Conservation (phyloP, 2,329 filamentous ascomycete species). For the Aspergillus clavatus region DNA sequence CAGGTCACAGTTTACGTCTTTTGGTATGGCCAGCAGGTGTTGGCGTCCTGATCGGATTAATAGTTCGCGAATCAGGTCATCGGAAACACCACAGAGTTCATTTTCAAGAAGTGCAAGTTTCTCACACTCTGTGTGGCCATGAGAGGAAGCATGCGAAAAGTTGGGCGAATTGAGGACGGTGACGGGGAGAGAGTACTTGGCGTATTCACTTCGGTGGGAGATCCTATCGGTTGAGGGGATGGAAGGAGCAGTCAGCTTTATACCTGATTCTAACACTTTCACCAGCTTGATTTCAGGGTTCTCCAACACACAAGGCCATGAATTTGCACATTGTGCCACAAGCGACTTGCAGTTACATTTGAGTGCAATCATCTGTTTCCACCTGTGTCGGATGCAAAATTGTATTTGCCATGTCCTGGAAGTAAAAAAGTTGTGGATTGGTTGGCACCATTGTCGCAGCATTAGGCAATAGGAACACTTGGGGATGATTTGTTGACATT, state of each 20-base stretch:
- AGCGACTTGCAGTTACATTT: no score
- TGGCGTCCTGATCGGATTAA: constrained; percentile 13
- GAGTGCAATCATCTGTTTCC: no score
- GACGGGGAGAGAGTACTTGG: constrained; percentile 13
- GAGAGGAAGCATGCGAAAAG: constrained; percentile 14
- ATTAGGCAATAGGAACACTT: no score
- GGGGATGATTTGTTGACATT: no score
- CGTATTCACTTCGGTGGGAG: constrained; percentile 18
- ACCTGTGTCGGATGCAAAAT: no score
- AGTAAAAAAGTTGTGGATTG: no score
- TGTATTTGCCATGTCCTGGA: no score
- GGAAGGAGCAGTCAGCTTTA: constrained; percentile 10
- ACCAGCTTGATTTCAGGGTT: no score
- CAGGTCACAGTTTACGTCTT: constrained; percentile 8
- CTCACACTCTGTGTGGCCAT: constrained; percentile 5
- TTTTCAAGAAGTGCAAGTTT: constrained; percentile 11
- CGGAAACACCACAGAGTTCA: constrained; percentile 14
- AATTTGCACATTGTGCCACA: no score
- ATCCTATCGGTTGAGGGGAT: constrained; percentile 11
- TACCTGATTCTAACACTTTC: no score
- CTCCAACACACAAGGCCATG: no score
- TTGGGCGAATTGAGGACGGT: constrained; percentile 14
- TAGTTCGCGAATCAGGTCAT: constrained; percentile 12
- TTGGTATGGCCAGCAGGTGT: constrained; percentile 15
- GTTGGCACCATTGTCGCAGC: no score